A percentile compares a stretch with the other conserved stretches of the same genome.
Evolutionary conservation across 805 yeast genomes (phyloP).

Genomic region (Ogataea haglerorum): DNA sequence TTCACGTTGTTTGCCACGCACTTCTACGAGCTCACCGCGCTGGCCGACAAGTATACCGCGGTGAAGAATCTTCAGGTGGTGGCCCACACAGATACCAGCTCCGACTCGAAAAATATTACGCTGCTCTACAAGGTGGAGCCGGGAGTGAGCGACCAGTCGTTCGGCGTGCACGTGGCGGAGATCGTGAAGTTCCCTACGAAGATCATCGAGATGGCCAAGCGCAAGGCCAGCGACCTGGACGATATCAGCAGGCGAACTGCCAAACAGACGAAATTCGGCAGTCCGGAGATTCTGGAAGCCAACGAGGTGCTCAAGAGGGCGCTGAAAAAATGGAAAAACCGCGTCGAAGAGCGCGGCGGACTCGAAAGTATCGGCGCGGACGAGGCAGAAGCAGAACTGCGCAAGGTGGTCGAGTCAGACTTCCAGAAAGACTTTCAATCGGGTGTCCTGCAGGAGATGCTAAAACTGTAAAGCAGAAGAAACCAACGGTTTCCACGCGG

Average conservation of each 20-base stretch:
- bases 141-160: conserved; percentile 93
- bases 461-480: conserved; percentile 15
- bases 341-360: conserved; percentile 43
- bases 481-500: background rate
- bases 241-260: conserved; percentile 37
- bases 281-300: conserved; percentile 53
- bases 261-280: conserved; percentile 50
- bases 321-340: conserved; percentile 51
- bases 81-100: conserved; percentile 69
- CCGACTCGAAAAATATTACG: conserved; percentile 64
- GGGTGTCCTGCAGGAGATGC: conserved; percentile 23
- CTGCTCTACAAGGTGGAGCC: conserved; percentile 90
- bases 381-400: conserved; percentile 40
- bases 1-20: conserved; percentile 94
- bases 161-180: conserved; percentile 97
- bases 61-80: conserved; percentile 89
- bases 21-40: conserved; percentile 89
- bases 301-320: conserved; percentile 47
- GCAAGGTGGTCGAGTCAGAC: conserved; percentile 32
- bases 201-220: conserved; percentile 90
- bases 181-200: conserved; percentile 89
- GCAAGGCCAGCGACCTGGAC: conserved; percentile 87
- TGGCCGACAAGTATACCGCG: conserved; percentile 57
- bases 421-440: conserved; percentile 15
- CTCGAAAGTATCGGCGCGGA: conserved; percentile 40